Conservation (phyloP, 2,329 filamentous ascomycete genomes). For the Chrysoporthe cubensis region DNA sequence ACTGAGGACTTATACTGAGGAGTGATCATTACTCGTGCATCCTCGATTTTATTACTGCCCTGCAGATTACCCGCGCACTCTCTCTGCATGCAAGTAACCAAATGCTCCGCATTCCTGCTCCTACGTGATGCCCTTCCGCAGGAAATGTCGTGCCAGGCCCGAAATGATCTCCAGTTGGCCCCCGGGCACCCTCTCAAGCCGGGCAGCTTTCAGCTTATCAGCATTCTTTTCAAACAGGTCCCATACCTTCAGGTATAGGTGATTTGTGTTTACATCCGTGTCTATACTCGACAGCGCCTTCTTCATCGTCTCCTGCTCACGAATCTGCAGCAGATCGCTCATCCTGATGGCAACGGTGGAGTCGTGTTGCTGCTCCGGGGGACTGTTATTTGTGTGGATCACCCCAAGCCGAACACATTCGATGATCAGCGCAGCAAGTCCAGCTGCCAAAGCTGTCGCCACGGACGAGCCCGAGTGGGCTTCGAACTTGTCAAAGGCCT, state of each 20-base stretch:
- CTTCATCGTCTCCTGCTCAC: conserved; percentile 1
- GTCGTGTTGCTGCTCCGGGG: conserved; percentile 7
- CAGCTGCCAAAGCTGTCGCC: conserved; percentile 38
- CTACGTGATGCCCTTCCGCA: neutral
- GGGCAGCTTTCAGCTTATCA: neutral
- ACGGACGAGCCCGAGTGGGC: conserved; percentile 34
- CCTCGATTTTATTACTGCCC: neutral
- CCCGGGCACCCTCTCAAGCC: neutral
- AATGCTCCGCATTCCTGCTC: neutral
- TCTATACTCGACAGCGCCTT: neutral
- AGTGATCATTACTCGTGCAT: neutral
- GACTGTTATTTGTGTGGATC: neutral
- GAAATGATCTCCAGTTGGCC: conserved; percentile 11
- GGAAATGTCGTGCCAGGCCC: conserved; percentile 5
- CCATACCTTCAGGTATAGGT: conserved; percentile 8
- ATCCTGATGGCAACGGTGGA: conserved; percentile 1
- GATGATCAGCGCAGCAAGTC: conserved; percentile 37
- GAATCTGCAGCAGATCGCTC: neutral
- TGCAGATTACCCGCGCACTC: neutral
- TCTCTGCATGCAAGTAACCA: neutral
- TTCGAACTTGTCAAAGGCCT: conserved; percentile 10
- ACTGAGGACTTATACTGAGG: neutral
- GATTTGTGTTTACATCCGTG: neutral
- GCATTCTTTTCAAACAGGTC: conserved; percentile 4
- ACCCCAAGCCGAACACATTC: conserved; percentile 32